Percentiles rank a stretch among this genome's conserved stretches.
Evolutionary conservation across 805 yeast species (phyloP).

Genomic region (Wickerhamomyces mucosus): DNA sequence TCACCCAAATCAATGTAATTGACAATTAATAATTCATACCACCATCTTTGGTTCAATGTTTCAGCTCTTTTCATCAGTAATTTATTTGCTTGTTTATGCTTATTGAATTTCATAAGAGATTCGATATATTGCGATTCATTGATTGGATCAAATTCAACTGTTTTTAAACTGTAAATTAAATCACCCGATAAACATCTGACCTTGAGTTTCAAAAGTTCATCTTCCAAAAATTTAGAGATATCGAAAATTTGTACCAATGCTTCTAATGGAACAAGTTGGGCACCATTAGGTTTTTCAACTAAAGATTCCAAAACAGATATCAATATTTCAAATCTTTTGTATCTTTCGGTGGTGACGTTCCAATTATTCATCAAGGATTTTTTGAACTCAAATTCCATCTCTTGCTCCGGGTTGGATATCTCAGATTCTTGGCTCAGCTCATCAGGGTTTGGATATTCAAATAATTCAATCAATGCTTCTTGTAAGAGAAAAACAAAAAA

Average conservation of each 20-base stretch:
- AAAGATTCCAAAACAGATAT: slow-evolving; percentile 8
- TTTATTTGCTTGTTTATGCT: slow-evolving; percentile 26
- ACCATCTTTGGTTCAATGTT: slow-evolving; percentile 33
- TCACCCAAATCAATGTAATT: slow-evolving; percentile 27
- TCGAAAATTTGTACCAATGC: slow-evolving; percentile 27
- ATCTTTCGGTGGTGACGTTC: slow-evolving; percentile 5
- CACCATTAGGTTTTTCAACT: slow-evolving; percentile 3
- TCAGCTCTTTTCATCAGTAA: slow-evolving; percentile 26
- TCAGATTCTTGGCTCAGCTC: slow-evolving; percentile 1
- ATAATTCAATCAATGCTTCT: slow-evolving; percentile 11
- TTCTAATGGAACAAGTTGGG: slow-evolving; percentile 22
- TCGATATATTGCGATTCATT: slow-evolving; percentile 43
- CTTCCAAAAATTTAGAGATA: slow-evolving; percentile 29
- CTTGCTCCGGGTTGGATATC: slow-evolving; percentile 5
- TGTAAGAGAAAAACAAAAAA: slow-evolving; percentile 7
- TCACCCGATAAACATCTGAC: slow-evolving; percentile 31
- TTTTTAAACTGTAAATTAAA: slow-evolving; percentile 30
- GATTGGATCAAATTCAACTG: slow-evolving; percentile 38
- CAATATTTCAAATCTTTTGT: slow-evolving; percentile 11
- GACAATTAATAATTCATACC: slow-evolving; percentile 41
- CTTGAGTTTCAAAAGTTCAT: slow-evolving; percentile 21
- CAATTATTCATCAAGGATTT: slow-evolving; percentile 2
- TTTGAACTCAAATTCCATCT: slow-evolving; percentile 13
- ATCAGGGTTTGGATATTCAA: slow-evolving; percentile 9
- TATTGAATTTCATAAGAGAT: slow-evolving; percentile 26